A percentile compares a stretch with the other conserved stretches of the same genome.
phyloP scores from a whole-genome alignment of 257 asterid species.

The Salvia rosmarinus region DNA sequence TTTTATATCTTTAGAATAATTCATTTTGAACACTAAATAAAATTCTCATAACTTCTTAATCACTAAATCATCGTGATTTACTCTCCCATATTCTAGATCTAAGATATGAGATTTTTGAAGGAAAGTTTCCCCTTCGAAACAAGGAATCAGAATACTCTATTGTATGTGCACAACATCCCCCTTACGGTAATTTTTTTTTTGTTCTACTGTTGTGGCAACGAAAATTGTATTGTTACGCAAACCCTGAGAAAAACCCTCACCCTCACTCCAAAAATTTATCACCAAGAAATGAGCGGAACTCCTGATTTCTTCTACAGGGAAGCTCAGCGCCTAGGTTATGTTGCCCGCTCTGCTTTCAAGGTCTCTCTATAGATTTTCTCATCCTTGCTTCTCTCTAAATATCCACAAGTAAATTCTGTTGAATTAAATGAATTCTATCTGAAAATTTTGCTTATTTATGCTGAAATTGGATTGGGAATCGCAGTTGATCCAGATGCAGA shows the following conservation, averaged over 20 bases:
- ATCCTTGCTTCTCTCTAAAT: neutral
- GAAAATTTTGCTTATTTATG: neutral
- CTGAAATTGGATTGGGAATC: conserved; percentile 34
- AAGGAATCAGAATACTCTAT: no score
- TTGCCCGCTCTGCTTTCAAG: conserved; percentile 97
- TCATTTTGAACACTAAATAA: no score
- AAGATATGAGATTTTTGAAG: no score
- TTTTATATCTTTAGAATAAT: no score
- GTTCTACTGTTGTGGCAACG: no score
- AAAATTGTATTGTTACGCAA: neutral
- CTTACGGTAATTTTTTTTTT: no score
- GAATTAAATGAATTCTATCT: neutral
- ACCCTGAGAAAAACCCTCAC: conserved; percentile 30
- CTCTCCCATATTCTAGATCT: no score
- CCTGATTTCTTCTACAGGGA: conserved; percentile 90
- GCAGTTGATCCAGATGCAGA: conserved; percentile 88
- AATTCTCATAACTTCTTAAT: no score
- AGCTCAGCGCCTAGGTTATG: conserved; percentile 95
- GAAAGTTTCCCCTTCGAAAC: no score
- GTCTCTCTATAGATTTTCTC: conserved; percentile 40
- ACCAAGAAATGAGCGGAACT: conserved; percentile 54
- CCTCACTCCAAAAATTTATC: neutral
- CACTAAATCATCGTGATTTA: no score
- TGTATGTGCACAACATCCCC: no score
- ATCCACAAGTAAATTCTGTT: neutral